Evolutionary conservation across 2,329 filamentous ascomycete species (phyloP), one percentile per base, ranked within the genome.

Genomic region (Pyricularia sp.): DNA sequence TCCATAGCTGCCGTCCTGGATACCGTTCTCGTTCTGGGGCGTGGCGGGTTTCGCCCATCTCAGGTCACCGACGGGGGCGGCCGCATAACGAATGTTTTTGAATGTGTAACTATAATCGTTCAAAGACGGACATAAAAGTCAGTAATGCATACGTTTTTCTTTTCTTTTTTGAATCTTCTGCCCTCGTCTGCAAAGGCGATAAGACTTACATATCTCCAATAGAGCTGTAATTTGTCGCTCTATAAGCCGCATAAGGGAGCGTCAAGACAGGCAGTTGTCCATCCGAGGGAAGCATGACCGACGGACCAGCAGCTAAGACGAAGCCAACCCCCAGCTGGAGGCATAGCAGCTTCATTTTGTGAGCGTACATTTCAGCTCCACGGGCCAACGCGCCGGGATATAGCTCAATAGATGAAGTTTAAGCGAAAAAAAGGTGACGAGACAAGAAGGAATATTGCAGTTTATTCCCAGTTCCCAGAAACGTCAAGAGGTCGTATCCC

Each of bases 31-130:
- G 17, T 17, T 36, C 61, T 63, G n/a, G 2, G 71, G 70, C 2
- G 73, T 68, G 25, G 71, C 69, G 2, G 81, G 80, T 69, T 79
- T 80, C 9, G 72, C 71, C 79, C 79, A 82, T 50, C 81, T 77
- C 12, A 80, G 73, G 12, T 77, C 72, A 14, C 79, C 80, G 4
- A 77, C 73, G 0, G 81, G 80, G 12, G 80, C 79, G 11, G 80
- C 80, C 2, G 79, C 81, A 71, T 79, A 83, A 0, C 79, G 78
- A 67, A 82, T 79, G 69, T 82, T 82, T 68, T 77, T 77, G 72
- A 82, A 82, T 50, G 72, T 74, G 69, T 80, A 79, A 33, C 77
- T 75, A 71, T 33, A 66, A 17, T 65, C 25, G 30, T 23, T 23
- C 14, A 14, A n/a, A n/a, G 31, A 10, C 10, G 9, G 28, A 9